Evolutionary conservation across 495 filamentous ascomycete genomes (phyloP).

Genomic region (Daldinia concentrica): DNA sequence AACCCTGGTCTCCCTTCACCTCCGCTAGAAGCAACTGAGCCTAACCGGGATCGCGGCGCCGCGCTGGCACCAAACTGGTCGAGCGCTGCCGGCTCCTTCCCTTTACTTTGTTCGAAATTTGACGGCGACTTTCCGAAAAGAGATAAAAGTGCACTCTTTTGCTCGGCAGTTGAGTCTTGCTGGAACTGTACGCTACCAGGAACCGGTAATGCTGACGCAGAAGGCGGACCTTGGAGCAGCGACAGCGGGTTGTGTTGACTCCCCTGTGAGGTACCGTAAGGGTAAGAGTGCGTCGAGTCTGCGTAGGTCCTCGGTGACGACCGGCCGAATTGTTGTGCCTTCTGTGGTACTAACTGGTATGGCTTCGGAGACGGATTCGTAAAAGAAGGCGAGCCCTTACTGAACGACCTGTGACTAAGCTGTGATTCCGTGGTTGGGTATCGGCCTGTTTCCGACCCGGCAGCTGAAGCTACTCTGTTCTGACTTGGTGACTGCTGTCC

Average conservation of each 20-base stretch:
- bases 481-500: constrained; percentile 31
- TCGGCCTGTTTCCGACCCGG: constrained; percentile 9
- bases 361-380: constrained; percentile 36
- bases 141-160: constrained; percentile 73
- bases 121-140: constrained; percentile 71
- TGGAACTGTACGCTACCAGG: constrained; percentile 34
- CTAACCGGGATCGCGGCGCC: constrained; percentile 52
- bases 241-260: constrained; percentile 43
- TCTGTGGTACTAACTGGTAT: constrained; percentile 25
- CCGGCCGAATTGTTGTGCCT: constrained; percentile 29
- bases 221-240: constrained; percentile 47
- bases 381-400: constrained; percentile 30
- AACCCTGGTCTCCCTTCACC: constrained; percentile 40
- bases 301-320: constrained; percentile 21
- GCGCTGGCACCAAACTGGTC: constrained; percentile 50
- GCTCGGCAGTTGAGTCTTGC: constrained; percentile 60
- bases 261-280: constrained; percentile 34
- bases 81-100: constrained; percentile 46
- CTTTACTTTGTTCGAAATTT: constrained; percentile 59
- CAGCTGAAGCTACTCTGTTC: constrained; percentile 21
- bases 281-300: constrained; percentile 34
- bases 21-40: constrained; percentile 55
- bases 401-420: constrained; percentile 32
- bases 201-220: constrained; percentile 42
- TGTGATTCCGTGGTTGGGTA: constrained; percentile 30